Conservation (phyloP, 2,329 filamentous ascomycete genomes). For the Periconia macrospinosa region DNA sequence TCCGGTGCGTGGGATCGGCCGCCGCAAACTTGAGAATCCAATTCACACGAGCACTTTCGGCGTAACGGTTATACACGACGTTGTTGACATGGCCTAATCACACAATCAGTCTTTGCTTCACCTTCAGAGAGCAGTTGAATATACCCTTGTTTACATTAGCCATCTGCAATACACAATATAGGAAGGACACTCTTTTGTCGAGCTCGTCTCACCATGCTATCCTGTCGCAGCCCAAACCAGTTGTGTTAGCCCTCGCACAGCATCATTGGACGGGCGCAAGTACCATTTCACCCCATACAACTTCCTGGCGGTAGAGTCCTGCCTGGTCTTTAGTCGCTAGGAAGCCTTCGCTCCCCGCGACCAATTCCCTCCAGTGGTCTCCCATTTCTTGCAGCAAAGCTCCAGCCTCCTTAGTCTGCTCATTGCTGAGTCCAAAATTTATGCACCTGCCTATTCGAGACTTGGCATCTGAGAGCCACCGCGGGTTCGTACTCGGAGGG, state of each 20-base stretch:
- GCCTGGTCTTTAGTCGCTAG: slow-evolving; percentile 64
- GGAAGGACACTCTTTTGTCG: slow-evolving; percentile 8
- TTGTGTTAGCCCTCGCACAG: slow-evolving; percentile 26
- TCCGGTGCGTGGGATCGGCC: slow-evolving; percentile 62
- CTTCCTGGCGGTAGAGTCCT: slow-evolving; percentile 66
- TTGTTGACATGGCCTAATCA: slow-evolving; percentile 78
- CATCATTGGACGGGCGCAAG: slow-evolving; percentile 22
- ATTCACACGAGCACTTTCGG: slow-evolving; percentile 78
- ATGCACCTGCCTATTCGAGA: slow-evolving; percentile 73
- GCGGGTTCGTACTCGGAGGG: slow-evolving; percentile 47
- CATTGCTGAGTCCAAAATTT: slow-evolving; percentile 66
- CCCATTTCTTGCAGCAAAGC: slow-evolving; percentile 62
- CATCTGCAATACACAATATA: slow-evolving; percentile 6
- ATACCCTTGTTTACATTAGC: slow-evolving; percentile 23
- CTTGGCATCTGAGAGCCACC: slow-evolving; percentile 73
- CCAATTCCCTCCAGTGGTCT: slow-evolving; percentile 69
- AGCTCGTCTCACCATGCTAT: slow-evolving; percentile 56
- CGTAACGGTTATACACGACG: slow-evolving; percentile 79
- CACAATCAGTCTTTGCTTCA: slow-evolving; percentile 21
- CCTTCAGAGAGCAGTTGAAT: neutral
- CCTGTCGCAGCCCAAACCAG: slow-evolving; percentile 35
- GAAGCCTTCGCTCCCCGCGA: slow-evolving; percentile 76
- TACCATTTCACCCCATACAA: slow-evolving; percentile 87
- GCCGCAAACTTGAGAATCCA: slow-evolving; percentile 73
- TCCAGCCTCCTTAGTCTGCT: slow-evolving; percentile 62